Percentiles rank a stretch among this genome's conserved stretches.
Conservation (phyloP, 176 grass and related monocot genomes). For the Chrysopogon serrulatus region DNA sequence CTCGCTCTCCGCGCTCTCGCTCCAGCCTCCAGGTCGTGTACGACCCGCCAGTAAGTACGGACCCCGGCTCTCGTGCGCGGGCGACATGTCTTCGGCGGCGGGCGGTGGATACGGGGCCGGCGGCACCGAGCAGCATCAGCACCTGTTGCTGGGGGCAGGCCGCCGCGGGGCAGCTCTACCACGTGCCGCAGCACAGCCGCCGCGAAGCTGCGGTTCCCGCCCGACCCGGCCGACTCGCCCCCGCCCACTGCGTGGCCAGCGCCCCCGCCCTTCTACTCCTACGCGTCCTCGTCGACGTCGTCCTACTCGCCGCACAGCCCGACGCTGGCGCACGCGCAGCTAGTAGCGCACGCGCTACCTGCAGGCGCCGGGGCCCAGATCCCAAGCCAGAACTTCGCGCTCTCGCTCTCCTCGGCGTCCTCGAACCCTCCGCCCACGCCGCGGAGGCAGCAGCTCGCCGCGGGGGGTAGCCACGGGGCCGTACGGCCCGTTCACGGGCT, state of each 20-base stretch:
- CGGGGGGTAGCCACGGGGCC: slow-evolving; percentile 34
- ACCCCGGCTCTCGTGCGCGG: not conserved
- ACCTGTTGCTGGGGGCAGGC: slow-evolving; percentile 51
- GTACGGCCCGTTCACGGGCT: slow-evolving; percentile 88
- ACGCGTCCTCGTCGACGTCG: slow-evolving; percentile 40
- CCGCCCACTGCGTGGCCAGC: slow-evolving; percentile 33
- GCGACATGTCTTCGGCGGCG: slow-evolving; percentile 60
- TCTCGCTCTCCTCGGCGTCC: slow-evolving; percentile 61
- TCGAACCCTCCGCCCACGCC: slow-evolving; percentile 35
- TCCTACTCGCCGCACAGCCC: slow-evolving; percentile 56
- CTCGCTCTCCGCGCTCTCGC: slow-evolving; percentile 12
- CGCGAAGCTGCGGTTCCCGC: slow-evolving; percentile 88
- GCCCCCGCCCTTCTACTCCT: slow-evolving; percentile 33
- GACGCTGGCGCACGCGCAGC: slow-evolving; percentile 38
- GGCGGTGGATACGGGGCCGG: slow-evolving; percentile 49
- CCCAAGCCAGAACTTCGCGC: slow-evolving; percentile 57
- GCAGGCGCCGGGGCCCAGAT: slow-evolving; percentile 36
- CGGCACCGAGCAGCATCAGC: slow-evolving; percentile 24
- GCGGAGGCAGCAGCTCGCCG: slow-evolving; percentile 33
- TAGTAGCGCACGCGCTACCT: slow-evolving; percentile 26
- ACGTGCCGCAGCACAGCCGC: slow-evolving; percentile 89
- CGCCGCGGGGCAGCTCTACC: slow-evolving; percentile 70
- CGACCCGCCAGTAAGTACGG: not conserved
- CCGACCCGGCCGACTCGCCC: slow-evolving; percentile 30
- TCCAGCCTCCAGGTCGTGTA: slow-evolving; percentile 29